Percentiles rank a stretch among this genome's conserved stretches.
These are phyloP conservation scores for Hemileia vastatrix DNA, from an alignment of 1,284 basidiomycete species.

Conservation along the genomic window DNA sequence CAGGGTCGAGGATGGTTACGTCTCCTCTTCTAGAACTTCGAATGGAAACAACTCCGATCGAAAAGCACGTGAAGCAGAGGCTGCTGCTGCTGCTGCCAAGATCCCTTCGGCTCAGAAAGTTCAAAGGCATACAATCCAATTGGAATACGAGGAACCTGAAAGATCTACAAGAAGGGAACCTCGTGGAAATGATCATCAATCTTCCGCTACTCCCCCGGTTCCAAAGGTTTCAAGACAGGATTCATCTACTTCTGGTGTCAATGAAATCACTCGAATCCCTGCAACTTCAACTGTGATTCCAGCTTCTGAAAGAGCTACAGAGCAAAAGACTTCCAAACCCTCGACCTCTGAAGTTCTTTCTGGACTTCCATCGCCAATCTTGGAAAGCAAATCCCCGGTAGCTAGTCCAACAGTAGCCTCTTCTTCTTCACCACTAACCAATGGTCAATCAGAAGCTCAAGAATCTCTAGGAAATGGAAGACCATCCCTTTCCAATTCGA, in stretches of 20 bases:
- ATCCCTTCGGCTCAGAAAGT: conserved; percentile 30
- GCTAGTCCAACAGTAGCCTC: not conserved
- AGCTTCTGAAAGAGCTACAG: not conserved
- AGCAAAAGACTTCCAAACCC: not conserved
- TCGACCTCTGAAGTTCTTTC: not conserved
- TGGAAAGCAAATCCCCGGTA: not conserved
- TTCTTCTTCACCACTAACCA: not conserved
- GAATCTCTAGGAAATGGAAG: not conserved
- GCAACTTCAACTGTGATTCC: conserved; percentile 2
- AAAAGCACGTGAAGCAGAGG: conserved; percentile 6
- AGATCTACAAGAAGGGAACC: not conserved
- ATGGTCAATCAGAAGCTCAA: not conserved
- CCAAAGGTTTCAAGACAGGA: not conserved
- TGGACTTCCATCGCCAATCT: not conserved
- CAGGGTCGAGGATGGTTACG: conserved; percentile 25
- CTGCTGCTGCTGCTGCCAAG: conserved; percentile 3
- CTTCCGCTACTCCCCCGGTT: not conserved
- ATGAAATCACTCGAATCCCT: not conserved
- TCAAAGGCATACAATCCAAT: conserved; percentile 39
- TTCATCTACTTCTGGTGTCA: not conserved
- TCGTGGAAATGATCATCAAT: not conserved
- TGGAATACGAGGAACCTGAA: conserved; percentile 32
- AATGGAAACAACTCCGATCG: not conserved
- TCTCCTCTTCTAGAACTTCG: not conserved
- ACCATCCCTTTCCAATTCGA: not conserved